Percentiles rank a stretch among this genome's conserved stretches.
These are phyloP conservation scores for Kodamaea hsintzibuensis DNA, from an alignment of 805 yeast species.

Conservation along the genomic window DNA sequence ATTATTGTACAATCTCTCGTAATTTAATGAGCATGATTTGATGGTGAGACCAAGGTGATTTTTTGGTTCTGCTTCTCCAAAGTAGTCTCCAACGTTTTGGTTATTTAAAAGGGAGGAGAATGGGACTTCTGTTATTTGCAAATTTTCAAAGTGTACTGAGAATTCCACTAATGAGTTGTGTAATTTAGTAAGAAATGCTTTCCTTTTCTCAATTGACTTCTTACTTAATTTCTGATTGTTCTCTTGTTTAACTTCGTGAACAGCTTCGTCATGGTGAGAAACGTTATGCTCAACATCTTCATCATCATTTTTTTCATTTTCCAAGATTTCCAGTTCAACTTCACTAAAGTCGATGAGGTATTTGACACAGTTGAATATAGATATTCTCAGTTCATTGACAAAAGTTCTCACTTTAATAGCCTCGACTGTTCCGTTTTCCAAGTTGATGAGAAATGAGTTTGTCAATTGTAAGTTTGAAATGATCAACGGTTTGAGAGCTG, in stretches of 20 bases:
- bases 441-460: conserved; percentile 16
- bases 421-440: conserved; percentile 20
- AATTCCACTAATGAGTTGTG: conserved; percentile 24
- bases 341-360: conserved; percentile 6
- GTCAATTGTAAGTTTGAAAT: conserved; percentile 10
- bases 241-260: background rate
- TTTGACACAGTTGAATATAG: conserved; percentile 23
- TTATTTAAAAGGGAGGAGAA: conserved; percentile 26
- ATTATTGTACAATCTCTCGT: conserved; percentile 19
- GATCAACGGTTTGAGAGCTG: conserved; percentile 10
- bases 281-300: background rate
- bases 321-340: background rate
- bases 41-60: conserved; percentile 26
- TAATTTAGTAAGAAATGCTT: conserved; percentile 18
- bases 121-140: conserved; percentile 29
- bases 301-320: background rate
- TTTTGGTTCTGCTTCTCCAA: conserved; percentile 19
- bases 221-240: background rate
- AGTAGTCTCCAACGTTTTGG: conserved; percentile 22
- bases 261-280: background rate
- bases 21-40: conserved; percentile 29
- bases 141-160: conserved; percentile 29
- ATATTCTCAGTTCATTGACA: conserved; percentile 23
- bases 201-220: background rate
- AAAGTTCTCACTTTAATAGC: conserved; percentile 19